phyloP scores from a whole-genome alignment of 768 basidiomycete genomes.

The Zangia roseola region DNA sequence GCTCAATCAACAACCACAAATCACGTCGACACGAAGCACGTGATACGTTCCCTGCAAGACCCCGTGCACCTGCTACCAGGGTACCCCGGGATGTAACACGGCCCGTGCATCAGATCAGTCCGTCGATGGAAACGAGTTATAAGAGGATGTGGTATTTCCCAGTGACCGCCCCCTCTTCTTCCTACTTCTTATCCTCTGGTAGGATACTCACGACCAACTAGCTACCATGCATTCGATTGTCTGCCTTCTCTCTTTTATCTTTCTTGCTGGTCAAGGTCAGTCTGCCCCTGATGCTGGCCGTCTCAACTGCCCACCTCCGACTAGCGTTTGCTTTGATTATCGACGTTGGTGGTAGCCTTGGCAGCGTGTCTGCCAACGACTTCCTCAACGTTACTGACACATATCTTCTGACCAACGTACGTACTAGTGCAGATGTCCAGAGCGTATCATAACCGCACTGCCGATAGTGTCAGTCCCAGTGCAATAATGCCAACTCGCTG shows the following conservation, averaged over 20 bases:
- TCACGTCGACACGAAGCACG: constrained; percentile 27
- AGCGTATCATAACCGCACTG: not conserved
- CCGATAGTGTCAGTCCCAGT: constrained; percentile 27
- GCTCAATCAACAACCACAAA: constrained; percentile 30
- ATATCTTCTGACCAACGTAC: constrained; percentile 28
- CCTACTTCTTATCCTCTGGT: constrained; percentile 27
- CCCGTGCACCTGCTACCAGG: constrained; percentile 4
- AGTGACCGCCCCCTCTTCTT: constrained; percentile 13
- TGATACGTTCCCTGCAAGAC: constrained; percentile 13
- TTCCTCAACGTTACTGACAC: constrained; percentile 43
- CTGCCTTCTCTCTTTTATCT: constrained; percentile 29
- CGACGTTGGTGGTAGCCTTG: constrained; percentile 37
- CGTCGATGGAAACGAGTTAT: not conserved
- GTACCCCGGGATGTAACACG: not conserved
- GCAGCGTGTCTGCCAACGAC: constrained; percentile 39
- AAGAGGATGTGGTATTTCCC: constrained; percentile 11
- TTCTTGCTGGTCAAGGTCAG: constrained; percentile 63
- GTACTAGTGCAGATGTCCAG: constrained; percentile 11
- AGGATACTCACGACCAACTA: constrained; percentile 26
- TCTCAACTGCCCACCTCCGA: not conserved
- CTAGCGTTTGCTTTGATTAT: constrained; percentile 51
- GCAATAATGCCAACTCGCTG: constrained; percentile 22
- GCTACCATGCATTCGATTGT: constrained; percentile 28
- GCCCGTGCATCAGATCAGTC: too few relatives aligned
- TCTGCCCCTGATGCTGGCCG: not conserved